These are phyloP conservation scores for Aureobasidium sp. DNA, from an alignment of 2,329 filamentous ascomycete genomes.

Conservation along the genomic window DNA sequence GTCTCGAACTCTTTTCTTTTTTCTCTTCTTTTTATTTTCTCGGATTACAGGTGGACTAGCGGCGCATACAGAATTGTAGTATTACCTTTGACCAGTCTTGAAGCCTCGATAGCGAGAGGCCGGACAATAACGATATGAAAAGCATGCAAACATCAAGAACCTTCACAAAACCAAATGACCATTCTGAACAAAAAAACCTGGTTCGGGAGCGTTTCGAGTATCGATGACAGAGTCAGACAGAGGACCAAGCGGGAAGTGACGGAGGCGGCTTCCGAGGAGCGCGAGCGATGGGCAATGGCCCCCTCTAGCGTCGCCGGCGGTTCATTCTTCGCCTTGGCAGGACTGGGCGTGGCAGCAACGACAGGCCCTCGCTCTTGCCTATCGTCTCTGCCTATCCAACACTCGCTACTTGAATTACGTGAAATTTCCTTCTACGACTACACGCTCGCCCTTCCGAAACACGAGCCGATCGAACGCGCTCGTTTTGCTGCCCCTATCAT, in stretches of 20 bases:
- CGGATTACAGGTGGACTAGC: not conserved
- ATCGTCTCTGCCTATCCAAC: conserved; percentile 8
- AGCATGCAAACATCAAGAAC: conserved; percentile 5
- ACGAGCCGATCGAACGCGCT: conserved; percentile 5
- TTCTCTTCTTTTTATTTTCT: not conserved
- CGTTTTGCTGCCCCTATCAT: conserved; percentile 11
- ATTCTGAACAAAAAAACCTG: not conserved
- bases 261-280: not conserved
- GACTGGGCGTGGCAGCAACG: not conserved
- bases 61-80: conserved; percentile 10
- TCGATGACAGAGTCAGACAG: not conserved
- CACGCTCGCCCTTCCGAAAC: not conserved
- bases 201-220: not conserved
- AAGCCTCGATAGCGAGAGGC: not conserved
- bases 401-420: not conserved
- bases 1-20: conserved; percentile 1
- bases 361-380: not conserved
- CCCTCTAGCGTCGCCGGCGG: not conserved
- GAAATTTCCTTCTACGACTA: not conserved
- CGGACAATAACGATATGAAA: conserved; percentile 7
- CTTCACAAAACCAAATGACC: not conserved
- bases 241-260: not conserved
- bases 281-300: not conserved
- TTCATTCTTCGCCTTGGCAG: not conserved
- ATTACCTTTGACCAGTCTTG: conserved; percentile 3